Evolutionary conservation across 2,329 filamentous ascomycete species (phyloP), one percentile per base, ranked within the genome.

Genomic region (Claviceps sp.): DNA sequence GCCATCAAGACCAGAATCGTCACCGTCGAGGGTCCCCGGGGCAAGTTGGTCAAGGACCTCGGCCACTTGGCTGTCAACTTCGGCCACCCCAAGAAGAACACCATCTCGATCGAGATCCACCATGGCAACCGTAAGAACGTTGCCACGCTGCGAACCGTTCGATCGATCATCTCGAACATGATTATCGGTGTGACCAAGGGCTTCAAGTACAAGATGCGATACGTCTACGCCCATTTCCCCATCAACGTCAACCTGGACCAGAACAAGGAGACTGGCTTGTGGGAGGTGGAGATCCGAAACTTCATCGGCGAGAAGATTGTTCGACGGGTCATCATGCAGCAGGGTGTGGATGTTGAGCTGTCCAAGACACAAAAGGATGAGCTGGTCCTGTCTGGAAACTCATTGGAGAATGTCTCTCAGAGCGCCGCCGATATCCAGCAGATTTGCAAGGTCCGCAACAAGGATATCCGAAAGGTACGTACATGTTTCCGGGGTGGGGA

Each of bases 151-250:
- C 89, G 93, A 68, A 98, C 93, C 68, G 93, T 98, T 78, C 88
- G 89, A 70, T 91, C 91, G 61, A 75, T 97, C 76, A 95, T 98
- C 82, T 88, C 94, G 83, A 98, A 98, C 86, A 73, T 98, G 77
- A 87, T 98, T 75, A 84, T 90, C 67, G 93, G 93, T 74, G 93
- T 98, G 63, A 98, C 93, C 73, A 95, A 91, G 81, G 93, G 93
- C 64, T 98, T 86, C 88, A 94, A 94, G 80, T 98, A 98, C 86
- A 98, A 98, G 88, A 97, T 98, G 91, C 88, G 94, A 69, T 98
- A 98, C 80, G 93, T 98, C 76, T 98, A 98, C 75, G 93, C 93
- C 72, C 93, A 98, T 85, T 98, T 98, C 72, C 93, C 93, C 76
- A 98, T 98, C 88, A 98, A 98, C 83, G 91, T 98, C 79, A 97